Percentiles rank a stretch among this genome's conserved stretches.
Evolutionary conservation across 2,329 filamentous ascomycete species (phyloP).

Genomic region (Monosporascus sp.): DNA sequence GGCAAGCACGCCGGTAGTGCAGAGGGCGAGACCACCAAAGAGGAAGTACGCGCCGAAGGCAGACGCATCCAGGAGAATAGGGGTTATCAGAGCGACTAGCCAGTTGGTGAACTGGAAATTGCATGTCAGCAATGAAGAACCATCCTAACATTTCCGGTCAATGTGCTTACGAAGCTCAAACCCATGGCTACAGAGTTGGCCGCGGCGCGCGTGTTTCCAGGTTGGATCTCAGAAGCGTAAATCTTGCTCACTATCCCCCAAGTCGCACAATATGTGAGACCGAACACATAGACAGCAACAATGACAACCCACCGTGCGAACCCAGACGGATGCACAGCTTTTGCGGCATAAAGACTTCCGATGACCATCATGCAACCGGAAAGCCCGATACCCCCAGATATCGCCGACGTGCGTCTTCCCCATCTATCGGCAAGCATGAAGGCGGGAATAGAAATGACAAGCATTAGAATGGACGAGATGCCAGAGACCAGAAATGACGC

Average conservation of each 20-base stretch:
- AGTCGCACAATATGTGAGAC: slow-evolving; percentile 38
- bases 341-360: slow-evolving; percentile 44
- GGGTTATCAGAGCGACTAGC: slow-evolving; percentile 37
- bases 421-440: slow-evolving; percentile 51
- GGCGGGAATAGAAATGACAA: slow-evolving; percentile 51
- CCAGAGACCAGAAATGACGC: slow-evolving; percentile 57
- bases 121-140: background rate
- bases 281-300: slow-evolving; percentile 43
- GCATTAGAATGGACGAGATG: slow-evolving; percentile 53
- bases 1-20: slow-evolving; percentile 32
- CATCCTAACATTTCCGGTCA: background rate
- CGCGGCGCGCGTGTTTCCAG: slow-evolving; percentile 45
- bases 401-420: slow-evolving; percentile 48
- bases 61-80: slow-evolving; percentile 33
- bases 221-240: slow-evolving; percentile 54
- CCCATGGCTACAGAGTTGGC: slow-evolving; percentile 46
- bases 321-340: slow-evolving; percentile 33
- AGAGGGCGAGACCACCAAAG: slow-evolving; percentile 34
- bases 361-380: slow-evolving; percentile 48
- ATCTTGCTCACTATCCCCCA: slow-evolving; percentile 53
- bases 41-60: slow-evolving; percentile 40
- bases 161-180: slow-evolving; percentile 18
- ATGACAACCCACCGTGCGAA: slow-evolving; percentile 45
- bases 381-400: slow-evolving; percentile 47
- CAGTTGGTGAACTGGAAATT: slow-evolving; percentile 19